A percentile compares a stretch with the other conserved stretches of the same genome.
phyloP scores from a whole-genome alignment of 352 stramenopile genomes.

The Globisporangium parvum region DNA sequence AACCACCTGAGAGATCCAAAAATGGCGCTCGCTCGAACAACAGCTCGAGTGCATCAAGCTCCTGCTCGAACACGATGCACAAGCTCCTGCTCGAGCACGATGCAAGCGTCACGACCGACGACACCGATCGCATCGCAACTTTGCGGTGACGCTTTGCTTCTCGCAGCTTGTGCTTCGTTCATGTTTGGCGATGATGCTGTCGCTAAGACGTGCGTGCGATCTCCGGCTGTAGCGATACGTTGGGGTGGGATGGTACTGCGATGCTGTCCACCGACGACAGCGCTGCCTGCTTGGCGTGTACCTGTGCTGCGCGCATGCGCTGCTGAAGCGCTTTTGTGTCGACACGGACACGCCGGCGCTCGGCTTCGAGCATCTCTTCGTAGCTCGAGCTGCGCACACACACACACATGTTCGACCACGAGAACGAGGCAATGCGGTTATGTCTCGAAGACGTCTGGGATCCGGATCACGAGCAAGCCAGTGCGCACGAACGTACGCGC shows the following conservation, averaged over 20 bases:
- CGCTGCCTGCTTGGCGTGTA: neutral
- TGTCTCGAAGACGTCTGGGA: neutral
- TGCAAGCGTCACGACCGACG: no score
- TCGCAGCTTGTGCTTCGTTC: no score
- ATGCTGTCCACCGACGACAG: neutral
- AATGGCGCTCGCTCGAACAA: no score
- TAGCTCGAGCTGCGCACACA: conserved; percentile 34
- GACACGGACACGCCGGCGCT: conserved; percentile 32
- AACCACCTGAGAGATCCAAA: no score
- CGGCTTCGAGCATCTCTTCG: conserved; percentile 33
- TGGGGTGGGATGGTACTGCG: neutral
- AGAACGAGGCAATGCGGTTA: no score
- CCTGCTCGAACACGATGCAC: no score
- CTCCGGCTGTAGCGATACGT: neutral
- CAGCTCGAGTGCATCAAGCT: no score
- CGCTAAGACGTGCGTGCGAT: no score
- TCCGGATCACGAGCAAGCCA: neutral
- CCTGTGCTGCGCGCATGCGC: conserved; percentile 29
- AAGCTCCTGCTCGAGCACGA: no score
- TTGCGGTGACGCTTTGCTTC: no score
- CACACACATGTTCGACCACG: neutral
- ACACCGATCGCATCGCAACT: no score
- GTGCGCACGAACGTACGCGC: conserved; percentile 1
- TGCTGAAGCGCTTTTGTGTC: conserved; percentile 54
- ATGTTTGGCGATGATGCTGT: no score